Evolutionary conservation across 1,284 basidiomycete genomes (phyloP), one percentile per base, ranked within the genome.

Genomic region (Ganoderma sp.): DNA sequence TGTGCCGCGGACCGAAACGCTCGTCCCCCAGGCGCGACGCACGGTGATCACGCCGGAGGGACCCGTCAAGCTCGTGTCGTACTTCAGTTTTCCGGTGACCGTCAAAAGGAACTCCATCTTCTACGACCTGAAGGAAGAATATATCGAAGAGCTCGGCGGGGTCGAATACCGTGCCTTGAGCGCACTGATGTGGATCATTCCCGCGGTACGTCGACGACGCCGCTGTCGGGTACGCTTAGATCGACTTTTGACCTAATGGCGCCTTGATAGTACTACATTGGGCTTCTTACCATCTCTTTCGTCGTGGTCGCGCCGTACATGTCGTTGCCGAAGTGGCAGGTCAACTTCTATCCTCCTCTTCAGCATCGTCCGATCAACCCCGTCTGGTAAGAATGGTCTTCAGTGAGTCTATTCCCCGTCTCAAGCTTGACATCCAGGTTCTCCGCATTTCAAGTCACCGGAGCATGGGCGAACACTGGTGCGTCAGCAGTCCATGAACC

Each of bases 141-240:
- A 99, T 75, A 83, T 95, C 73, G 93, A 97, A 71, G 96, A 98
- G 79, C 83, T 99, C 6, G 96, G 96, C 9, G 97, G 97, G 7
- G 93, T 98, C 17, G 97, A 99, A 79, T 99, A 96, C 76, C 87
- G 95, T n/a, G 95, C 93, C 1, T 81, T 98, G 66, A 91, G 90
- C 68, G 84, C 92, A 3, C 79, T 97, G 54, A 81, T 95, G 19
- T 95, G 92, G 80, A 77, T 81, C 39, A 73, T 79, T 3, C 79
- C 78, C 1, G 45, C 74, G 45, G 80, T 81, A 61, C 41, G 78
- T 56, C 37, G 32, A 19, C 37, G 32, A 19, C 15, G 12, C 25
- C 5, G 39, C 22, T 12, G 42, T 25, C 32, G 14, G 48, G 22
- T 25, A 12, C 14, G n/a, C 48, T n/a, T 12, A 10, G 22, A 52